Evolutionary conservation across 345 rosid species (phyloP), one percentile per base, ranked within the genome.

Genomic region (Viola odorata): DNA sequence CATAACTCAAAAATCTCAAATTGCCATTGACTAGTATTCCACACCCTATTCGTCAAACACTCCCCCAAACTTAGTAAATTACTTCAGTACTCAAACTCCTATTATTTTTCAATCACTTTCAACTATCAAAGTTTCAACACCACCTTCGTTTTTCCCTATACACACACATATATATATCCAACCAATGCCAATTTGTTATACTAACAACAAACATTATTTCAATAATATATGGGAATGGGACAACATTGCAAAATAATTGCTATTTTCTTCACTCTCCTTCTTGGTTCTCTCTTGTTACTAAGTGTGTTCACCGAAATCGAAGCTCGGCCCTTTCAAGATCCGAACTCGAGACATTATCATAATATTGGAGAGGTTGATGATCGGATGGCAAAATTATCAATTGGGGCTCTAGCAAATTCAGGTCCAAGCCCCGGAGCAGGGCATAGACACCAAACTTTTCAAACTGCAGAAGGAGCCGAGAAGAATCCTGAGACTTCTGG

Each of bases 361-460:
- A 2, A 52, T 4, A 47, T 0, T 16, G n/a, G 57, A 39, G 70
- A 53, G 55, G 49, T 41, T 12, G 48, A 59, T 56, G 62, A 32
- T 48, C 32, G 37, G 5, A 37, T 36, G 5, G 37, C 17, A 45
- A 53, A 47, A 57, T 32, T 72, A 44, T 57, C 57, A 50, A 13
- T 41, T 6, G 55, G 6, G 11, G 61, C 37, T 42, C 68, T 13
- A 41, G 62, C 76, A 69, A 55, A 32, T 1, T 78, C 77, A n/a
- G 85, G 85, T 41, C 79, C 81, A 16, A 79, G 79, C 45, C 73
- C 81, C 0, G 81, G 81, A 0, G 49, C 73, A 3, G 79, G 80
- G 6, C 78, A 77, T 47, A 36, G 36, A 9, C 59, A 67, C 44
- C 8, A 56, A 3, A 47, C 52, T 51, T 9, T 58, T 36, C 52